Conservation (phyloP, 2,329 filamentous ascomycete genomes). For the Leptographium radiaticola region DNA sequence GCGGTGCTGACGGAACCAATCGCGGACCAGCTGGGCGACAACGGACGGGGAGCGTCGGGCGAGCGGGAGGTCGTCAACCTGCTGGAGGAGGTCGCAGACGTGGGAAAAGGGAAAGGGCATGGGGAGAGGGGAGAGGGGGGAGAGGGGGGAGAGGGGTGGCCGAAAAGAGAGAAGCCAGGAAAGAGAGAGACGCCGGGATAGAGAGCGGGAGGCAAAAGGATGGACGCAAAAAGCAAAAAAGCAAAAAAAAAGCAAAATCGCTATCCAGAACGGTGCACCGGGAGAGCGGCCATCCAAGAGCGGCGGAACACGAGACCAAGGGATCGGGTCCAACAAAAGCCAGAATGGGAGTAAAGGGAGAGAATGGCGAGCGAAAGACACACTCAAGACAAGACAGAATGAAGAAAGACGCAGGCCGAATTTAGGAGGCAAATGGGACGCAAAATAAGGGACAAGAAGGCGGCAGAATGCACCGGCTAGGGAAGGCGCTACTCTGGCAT, state of each 20-base stretch:
- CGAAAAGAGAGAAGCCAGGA: background rate
- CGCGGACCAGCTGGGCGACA: constrained; percentile 25
- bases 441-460: background rate
- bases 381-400: too few relatives aligned
- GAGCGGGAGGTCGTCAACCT: constrained; percentile 37
- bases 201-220: background rate
- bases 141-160: background rate
- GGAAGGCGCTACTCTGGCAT: background rate
- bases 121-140: background rate
- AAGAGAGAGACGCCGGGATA: background rate
- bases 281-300: background rate
- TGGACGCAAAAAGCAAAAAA: background rate
- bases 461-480: background rate
- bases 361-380: background rate
- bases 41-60: constrained; percentile 13
- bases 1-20: constrained; percentile 60
- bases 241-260: background rate
- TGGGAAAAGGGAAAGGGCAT: constrained; percentile 58
- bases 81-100: constrained; percentile 62
- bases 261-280: background rate
- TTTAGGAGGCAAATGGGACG: too few relatives aligned
- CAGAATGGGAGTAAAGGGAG: too few relatives aligned
- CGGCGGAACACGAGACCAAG: background rate
- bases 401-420: too few relatives aligned
- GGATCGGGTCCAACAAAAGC: background rate